These are phyloP conservation scores for Clavispora vitiphila DNA, from an alignment of 805 yeast genomes.

Conservation along the genomic window DNA sequence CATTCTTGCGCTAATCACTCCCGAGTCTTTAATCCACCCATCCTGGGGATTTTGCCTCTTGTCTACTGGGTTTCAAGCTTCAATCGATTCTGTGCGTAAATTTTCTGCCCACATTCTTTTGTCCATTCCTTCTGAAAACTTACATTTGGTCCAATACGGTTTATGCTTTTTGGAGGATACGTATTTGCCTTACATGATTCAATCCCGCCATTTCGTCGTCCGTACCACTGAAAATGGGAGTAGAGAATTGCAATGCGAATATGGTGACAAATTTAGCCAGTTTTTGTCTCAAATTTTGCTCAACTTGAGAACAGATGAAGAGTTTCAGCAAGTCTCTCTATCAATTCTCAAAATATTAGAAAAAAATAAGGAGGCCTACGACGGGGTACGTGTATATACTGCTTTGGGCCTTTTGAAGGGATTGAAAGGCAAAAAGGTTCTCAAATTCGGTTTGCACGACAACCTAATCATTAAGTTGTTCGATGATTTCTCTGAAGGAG, in stretches of 20 bases:
- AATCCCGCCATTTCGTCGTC: constrained; percentile 56
- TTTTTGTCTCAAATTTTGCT: constrained; percentile 41
- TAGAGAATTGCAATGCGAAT: constrained; percentile 42
- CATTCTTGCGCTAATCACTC: constrained; percentile 48
- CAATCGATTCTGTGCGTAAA: constrained; percentile 73
- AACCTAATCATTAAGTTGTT: constrained; percentile 22
- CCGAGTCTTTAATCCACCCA: constrained; percentile 49
- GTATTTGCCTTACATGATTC: constrained; percentile 57
- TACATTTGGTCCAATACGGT: constrained; percentile 31
- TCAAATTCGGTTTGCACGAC: constrained; percentile 24
- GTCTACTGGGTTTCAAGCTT: constrained; percentile 69
- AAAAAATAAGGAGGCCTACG: constrained; percentile 50
- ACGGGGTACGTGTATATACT: constrained; percentile 63
- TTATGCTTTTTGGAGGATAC: constrained; percentile 41
- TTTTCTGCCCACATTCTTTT: constrained; percentile 54
- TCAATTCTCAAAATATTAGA: constrained; percentile 42
- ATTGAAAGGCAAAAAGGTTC: constrained; percentile 25
- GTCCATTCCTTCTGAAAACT: constrained; percentile 42
- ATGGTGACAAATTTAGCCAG: constrained; percentile 47
- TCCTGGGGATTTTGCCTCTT: constrained; percentile 73
- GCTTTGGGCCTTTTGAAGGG: constrained; percentile 56
- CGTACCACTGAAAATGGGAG: constrained; percentile 19
- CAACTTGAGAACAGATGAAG: constrained; percentile 21
- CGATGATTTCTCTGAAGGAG: constrained; percentile 44
- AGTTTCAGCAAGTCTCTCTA: constrained; percentile 19